Base-by-base conservation (phyloP, 768 basidiomycete species). In the Mycena pura region DNA sequence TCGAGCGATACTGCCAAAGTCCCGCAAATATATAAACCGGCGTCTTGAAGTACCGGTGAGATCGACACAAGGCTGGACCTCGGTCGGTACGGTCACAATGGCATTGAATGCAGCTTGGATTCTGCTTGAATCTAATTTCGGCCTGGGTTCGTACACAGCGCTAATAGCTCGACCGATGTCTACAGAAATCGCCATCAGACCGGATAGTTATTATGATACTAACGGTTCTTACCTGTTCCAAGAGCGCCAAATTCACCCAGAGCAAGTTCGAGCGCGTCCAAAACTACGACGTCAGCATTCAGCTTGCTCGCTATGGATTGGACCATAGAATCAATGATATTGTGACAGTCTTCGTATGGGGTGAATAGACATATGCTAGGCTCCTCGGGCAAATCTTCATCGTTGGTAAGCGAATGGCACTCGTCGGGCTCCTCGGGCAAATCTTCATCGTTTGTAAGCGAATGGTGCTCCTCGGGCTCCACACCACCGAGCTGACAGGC, bases 201-300 rank as follows among this genome's bases (percentile, higher is more conserved):
- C 45, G 45, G 29, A 27, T 27, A 28, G 45, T 27, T 46, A 46
- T 27, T 46, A 46, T 46, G 25, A 46, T 46, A 7, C 7, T 41
- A 41, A 41, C 19, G 24, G 29, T 46, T 46, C 51, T n/a, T 50
- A 65, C 63, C 60, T 59, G 58, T 49, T n/a, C 63, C 64, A 38
- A 65, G 56, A 19, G 40, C 27, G 22, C 64, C 64, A 21, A 47
- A 50, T 47, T 58, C 46, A 17, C 61, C 60, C 25, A 52, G 29
- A 19, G 64, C 66, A 2, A 67, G 39, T 49, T 67, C 60, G 13
- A 67, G 45, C 14, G 66, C 60, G 43, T 67, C 66, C 22, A 67
- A 39, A 32, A 64, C 54, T n/a, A 67, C 25, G 22, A 67, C n/a
- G 45, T 46, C 49, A 56, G 61, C 61, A 24, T 43, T 28, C 9